phyloP scores from a whole-genome alignment of 371 early-diverging fungal species.

The Chytridium lagenaria region DNA sequence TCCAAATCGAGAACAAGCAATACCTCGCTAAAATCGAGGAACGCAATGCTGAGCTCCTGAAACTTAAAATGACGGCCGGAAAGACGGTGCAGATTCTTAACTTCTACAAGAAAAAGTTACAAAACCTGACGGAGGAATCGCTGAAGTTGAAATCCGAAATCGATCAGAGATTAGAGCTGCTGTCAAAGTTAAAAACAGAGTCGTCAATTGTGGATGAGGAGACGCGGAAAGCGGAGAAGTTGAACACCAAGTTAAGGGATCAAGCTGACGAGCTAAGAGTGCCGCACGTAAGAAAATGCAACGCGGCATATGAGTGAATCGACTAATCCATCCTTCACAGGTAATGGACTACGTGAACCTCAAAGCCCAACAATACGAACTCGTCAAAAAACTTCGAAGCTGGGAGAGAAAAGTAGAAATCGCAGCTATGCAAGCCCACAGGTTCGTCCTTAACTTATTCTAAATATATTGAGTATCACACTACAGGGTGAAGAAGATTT shows the following conservation, averaged over 20 bases:
- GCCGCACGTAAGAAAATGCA: conserved; percentile 51
- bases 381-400: conserved; percentile 49
- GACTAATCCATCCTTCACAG: too few relatives aligned
- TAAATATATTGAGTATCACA: background rate
- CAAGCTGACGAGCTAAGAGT: conserved; percentile 53
- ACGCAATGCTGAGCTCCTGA: conserved; percentile 60
- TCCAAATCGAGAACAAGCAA: conserved; percentile 67
- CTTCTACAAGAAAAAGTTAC: conserved; percentile 54
- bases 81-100: conserved; percentile 57
- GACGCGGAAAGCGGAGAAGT: conserved; percentile 35
- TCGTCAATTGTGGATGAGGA: conserved; percentile 46
- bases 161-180: conserved; percentile 47
- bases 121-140: conserved; percentile 48
- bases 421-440: conserved; percentile 51
- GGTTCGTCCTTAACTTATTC: conserved; percentile 33
- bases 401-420: conserved; percentile 63
- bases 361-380: conserved; percentile 54
- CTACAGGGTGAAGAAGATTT: conserved; percentile 45
- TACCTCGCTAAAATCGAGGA: conserved; percentile 65
- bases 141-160: conserved; percentile 48
- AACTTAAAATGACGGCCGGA: conserved; percentile 61
- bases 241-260: conserved; percentile 40
- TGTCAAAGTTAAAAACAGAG: conserved; percentile 48
- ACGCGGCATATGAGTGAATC: too few relatives aligned
- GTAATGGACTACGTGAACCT: conserved; percentile 58